Conservation (phyloP, 1,139 yeast species). For the Saccharomycopsis hybrid region DNA sequence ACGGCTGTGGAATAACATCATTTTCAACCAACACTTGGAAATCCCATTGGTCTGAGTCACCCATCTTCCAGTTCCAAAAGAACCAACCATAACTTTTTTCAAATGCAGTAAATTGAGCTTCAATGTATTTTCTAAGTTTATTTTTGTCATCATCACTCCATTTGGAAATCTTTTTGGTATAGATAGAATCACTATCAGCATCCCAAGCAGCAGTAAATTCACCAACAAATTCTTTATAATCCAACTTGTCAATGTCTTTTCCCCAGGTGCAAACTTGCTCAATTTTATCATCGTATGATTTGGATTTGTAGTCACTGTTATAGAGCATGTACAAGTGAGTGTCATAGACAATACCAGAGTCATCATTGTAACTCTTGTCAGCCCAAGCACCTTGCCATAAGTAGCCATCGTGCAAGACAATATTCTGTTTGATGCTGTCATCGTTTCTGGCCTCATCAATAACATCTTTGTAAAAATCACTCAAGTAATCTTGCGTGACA, state of each 20-base stretch:
- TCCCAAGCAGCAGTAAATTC: slow-evolving; percentile 95
- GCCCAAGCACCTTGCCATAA: slow-evolving; percentile 19
- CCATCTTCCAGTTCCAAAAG: slow-evolving; percentile 93
- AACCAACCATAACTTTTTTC: slow-evolving; percentile 76
- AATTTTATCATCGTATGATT: slow-evolving; percentile 50
- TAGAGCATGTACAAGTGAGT: slow-evolving; percentile 89
- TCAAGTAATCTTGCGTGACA: slow-evolving; percentile 37
- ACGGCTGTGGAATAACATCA: slow-evolving; percentile 57
- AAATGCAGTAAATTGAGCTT: slow-evolving; percentile 86
- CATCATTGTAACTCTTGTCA: slow-evolving; percentile 19
- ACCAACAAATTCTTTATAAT: slow-evolving; percentile 66
- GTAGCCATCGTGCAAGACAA: slow-evolving; percentile 34
- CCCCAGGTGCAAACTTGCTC: slow-evolving; percentile 62
- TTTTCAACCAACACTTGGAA: slow-evolving; percentile 48
- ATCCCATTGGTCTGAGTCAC: slow-evolving; percentile 84
- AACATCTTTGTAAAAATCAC: slow-evolving; percentile 43
- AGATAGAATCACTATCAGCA: slow-evolving; percentile 66
- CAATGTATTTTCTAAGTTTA: slow-evolving; percentile 64
- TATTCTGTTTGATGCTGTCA: slow-evolving; percentile 28
- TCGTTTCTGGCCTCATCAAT: slow-evolving; percentile 31
- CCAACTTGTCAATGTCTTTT: slow-evolving; percentile 40
- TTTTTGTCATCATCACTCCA: slow-evolving; percentile 58
- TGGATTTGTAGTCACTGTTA: slow-evolving; percentile 42
- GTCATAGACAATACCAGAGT: slow-evolving; percentile 73
- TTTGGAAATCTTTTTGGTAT: slow-evolving; percentile 43